Base-by-base conservation (phyloP, 2,329 filamentous ascomycete genomes). In the Penicillium olsonii region DNA sequence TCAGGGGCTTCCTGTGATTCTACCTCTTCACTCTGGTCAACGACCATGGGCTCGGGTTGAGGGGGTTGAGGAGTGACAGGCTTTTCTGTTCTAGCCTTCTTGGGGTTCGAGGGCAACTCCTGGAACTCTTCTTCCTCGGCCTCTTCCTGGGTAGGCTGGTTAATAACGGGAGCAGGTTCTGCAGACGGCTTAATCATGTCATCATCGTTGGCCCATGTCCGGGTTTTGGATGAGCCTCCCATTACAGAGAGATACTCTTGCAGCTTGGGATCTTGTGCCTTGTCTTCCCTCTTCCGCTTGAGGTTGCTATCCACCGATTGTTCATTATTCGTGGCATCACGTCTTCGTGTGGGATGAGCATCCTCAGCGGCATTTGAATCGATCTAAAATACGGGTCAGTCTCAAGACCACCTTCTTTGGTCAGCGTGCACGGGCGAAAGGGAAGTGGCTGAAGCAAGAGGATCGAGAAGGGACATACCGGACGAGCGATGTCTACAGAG, bases 221-320 rank as follows among this genome's bases (percentile, higher is more conserved):
- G 87, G 15, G 78, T 76, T 57, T 87, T 84, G 26, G 83, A 84
- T 11, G 80, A 76, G 37, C 83, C 75, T 63, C 88, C 83, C 85
- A 96, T 95, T 42, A 92, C 84, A 53, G 88, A 84, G 43, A 97
- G 76, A 68, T 88, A 97, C 73, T 96, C 92, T 65, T 87, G 84
- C 53, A 96, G 76, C 73, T 94, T 95, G 5, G 87, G 84, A 63
- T 96, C 88, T 11, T 84, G 76, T 59, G 82, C 77, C 55, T 57
- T 64, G 87, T 92, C 62, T 33, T 65, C 65, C 42, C 70, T 66
- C 55, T 75, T 74, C 52, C 72, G 70, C 57, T 75, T 74, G 41
- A 73, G 65, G 35, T 60, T 63, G 53, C 57, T 64, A 43, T 64
- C 64, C 27, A 45, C 48, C 12, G 43, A 45, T 18, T 55, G 40